Conservation (phyloP, 1,284 basidiomycete genomes). For the Ustilago xerochloae region DNA sequence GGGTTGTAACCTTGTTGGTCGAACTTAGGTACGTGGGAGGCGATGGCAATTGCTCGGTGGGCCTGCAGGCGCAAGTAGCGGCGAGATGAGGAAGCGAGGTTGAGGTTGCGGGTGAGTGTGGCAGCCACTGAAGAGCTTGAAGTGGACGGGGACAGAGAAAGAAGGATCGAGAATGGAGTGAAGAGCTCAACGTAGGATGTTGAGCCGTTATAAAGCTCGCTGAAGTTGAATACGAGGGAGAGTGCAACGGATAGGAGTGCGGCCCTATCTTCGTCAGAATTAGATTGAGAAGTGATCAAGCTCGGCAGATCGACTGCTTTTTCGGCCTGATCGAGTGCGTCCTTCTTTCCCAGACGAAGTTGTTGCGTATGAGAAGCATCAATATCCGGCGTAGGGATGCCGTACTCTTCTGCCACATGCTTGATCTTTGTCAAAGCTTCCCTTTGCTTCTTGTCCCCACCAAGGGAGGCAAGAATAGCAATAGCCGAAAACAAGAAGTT, state of each 20-base stretch:
- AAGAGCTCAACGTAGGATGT: conserved; percentile 63
- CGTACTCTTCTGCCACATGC: conserved; percentile 51
- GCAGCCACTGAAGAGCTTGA: conserved; percentile 59
- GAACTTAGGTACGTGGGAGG: conserved; percentile 92
- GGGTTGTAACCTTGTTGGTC: conserved; percentile 81
- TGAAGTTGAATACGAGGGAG: conserved; percentile 45
- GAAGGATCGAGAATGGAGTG: conserved; percentile 47
- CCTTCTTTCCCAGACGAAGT: conserved; percentile 17
- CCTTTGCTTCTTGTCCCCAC: conserved; percentile 25
- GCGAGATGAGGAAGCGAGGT: conserved; percentile 79
- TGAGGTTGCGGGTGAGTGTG: conserved; percentile 73
- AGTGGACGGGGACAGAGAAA: conserved; percentile 32
- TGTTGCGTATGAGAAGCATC: conserved; percentile 43
- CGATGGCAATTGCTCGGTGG: conserved; percentile 96
- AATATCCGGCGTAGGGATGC: conserved; percentile 63
- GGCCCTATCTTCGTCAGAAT: not conserved
- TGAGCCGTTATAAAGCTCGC: conserved; percentile 58
- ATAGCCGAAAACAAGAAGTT: conserved; percentile 82
- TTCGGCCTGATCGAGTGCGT: conserved; percentile 13
- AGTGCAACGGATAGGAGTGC: conserved; percentile 45
- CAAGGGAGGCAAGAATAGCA: conserved; percentile 76
- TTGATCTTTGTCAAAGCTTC: conserved; percentile 45
- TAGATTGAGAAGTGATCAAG: conserved; percentile 14
- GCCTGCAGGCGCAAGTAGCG: conserved; percentile 86
- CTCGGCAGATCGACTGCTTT: conserved; percentile 31